Base-by-base conservation (phyloP, 2,329 filamentous ascomycete genomes). In the Colletotrichum tofieldiae region DNA sequence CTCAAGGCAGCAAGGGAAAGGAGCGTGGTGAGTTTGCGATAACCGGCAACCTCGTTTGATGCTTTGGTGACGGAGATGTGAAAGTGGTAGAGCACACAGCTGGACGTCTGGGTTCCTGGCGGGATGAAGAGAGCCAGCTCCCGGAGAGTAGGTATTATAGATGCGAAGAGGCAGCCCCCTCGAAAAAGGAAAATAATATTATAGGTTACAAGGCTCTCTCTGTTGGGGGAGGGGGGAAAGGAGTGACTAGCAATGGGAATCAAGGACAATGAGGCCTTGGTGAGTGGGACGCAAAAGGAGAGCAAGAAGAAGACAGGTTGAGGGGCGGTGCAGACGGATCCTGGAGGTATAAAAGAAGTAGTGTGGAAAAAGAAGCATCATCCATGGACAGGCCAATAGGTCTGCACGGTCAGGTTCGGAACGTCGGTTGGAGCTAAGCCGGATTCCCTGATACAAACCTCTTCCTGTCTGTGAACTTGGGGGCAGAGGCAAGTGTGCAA, bases 51-150 rank as follows among this genome's bases (percentile, higher is more conserved):
- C 84, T 84, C 82, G 83, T 84, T 84, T 81, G 78, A 63, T 76
- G 75, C 76, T 78, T 77, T 51, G 73, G 77, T 80, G 73, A 77
- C 80, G 76, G 76, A 76, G 77, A 39, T 64, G 56, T 47, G 47
- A 35, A 54, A 39, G 59, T 23, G 45, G 18, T 62, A 61, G 67
- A 71, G 63, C 77, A 79, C 79, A 77, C 77, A 80, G 79, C 80
- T 81, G 82, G 78, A 73, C 77, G 81, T 83, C 81, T 79, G 79
- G 80, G 82, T 81, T 83, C 81, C 79, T 79, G 80, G 82, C 81
- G 77, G 77, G 78, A 81, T 81, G 69, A 74, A 86, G 85, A 88
- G 86, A 87, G 83, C 87, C 87, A 87, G 87, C 86, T 89, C 86
- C 83, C 84, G 67, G 67, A 69, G 67, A 69, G 59, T 58, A 75